Evolutionary conservation across 2,329 filamentous ascomycete species (phyloP).

Genomic region (Fusarium bactridioides): DNA sequence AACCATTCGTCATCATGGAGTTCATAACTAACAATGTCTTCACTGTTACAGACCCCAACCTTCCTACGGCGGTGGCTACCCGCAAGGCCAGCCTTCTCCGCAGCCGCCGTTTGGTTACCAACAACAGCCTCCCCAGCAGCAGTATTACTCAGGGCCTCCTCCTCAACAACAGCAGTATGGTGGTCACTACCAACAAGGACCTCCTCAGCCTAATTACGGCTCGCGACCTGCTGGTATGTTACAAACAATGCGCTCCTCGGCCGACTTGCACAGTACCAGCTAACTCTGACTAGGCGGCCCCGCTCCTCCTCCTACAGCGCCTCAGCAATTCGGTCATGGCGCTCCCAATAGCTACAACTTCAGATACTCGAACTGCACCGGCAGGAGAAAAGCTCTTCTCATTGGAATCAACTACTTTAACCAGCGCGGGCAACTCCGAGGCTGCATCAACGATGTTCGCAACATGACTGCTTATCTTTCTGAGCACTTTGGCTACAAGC

Average conservation of each 20-base stretch:
- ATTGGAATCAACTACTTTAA: constrained; percentile 98
- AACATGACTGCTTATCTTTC: constrained; percentile 95
- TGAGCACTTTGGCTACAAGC: constrained; percentile 88
- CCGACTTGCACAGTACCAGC: neutral
- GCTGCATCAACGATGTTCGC: constrained; percentile 96
- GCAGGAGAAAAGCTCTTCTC: constrained; percentile 84
- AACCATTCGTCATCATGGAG: constrained; percentile 1
- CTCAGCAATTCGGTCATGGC: constrained; percentile 80
- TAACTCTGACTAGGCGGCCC: constrained; percentile 54
- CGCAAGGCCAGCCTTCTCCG: constrained; percentile 54
- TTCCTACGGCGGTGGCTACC: constrained; percentile 58
- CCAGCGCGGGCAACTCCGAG: constrained; percentile 86
- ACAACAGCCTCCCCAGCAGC: constrained; percentile 52
- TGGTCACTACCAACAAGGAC: constrained; percentile 42
- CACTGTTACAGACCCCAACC: constrained; percentile 50
- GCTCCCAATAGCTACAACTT: constrained; percentile 84
- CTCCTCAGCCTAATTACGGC: constrained; percentile 57
- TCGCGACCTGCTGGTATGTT: constrained; percentile 59
- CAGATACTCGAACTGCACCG: constrained; percentile 91
- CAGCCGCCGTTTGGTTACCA: constrained; percentile 58
- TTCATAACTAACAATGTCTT: constrained; percentile 35
- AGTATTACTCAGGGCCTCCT: constrained; percentile 49
- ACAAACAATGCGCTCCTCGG: neutral
- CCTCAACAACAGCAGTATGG: constrained; percentile 47
- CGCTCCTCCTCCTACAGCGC: constrained; percentile 69